Percentiles rank a stretch among this genome's conserved stretches.
These are phyloP conservation scores for Podaxis sp. DNA, from an alignment of 768 basidiomycete genomes.

Conservation along the genomic window DNA sequence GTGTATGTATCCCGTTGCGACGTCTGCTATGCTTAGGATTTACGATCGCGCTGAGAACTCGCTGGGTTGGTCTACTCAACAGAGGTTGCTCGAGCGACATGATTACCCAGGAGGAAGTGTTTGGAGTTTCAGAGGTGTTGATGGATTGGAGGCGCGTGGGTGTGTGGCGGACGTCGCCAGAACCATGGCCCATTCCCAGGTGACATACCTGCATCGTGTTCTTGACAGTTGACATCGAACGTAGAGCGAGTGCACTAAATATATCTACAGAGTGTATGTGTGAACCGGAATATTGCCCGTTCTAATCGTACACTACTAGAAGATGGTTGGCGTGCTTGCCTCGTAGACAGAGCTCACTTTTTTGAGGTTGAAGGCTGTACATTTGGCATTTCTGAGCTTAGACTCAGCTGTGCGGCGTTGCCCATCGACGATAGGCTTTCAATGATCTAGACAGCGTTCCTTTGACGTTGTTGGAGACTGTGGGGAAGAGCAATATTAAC, in stretches of 20 bases:
- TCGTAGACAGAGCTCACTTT: background rate
- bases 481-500: background rate
- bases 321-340: background rate
- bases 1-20: background rate
- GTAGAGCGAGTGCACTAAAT: background rate
- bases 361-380: background rate
- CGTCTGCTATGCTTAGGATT: background rate
- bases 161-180: background rate
- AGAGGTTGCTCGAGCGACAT: background rate
- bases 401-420: background rate
- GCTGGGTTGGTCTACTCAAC: background rate
- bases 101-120: background rate
- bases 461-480: background rate
- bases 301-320: background rate
- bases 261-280: background rate
- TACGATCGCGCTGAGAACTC: background rate
- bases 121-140: conserved; percentile 4
- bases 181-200: background rate
- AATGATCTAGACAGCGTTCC: no score
- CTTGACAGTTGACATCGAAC: conserved; percentile 13
- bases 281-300: background rate
- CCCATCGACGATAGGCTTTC: background rate
- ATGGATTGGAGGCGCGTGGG: background rate
- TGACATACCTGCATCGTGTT: background rate
- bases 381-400: background rate